These are phyloP conservation scores for Mycothermus thermophilus DNA, from an alignment of 495 filamentous ascomycete genomes.

Conservation along the genomic window DNA sequence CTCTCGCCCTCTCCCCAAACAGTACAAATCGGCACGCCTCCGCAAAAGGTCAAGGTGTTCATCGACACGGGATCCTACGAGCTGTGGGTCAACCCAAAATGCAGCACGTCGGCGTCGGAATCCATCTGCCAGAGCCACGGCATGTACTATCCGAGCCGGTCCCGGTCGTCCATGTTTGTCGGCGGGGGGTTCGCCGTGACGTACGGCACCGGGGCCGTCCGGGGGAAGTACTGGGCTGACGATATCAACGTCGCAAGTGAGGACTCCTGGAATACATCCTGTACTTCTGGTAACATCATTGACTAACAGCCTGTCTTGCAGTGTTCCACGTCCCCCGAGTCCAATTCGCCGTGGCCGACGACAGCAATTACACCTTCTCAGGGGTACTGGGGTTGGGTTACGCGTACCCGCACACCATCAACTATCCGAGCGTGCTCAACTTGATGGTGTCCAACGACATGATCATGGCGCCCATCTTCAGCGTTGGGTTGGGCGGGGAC, in stretches of 20 bases:
- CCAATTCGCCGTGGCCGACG: constrained; percentile 25
- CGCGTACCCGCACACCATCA: constrained; percentile 25
- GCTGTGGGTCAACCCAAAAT: constrained; percentile 31
- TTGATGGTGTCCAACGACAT: constrained; percentile 44
- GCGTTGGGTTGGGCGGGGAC: constrained; percentile 44
- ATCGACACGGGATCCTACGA: constrained; percentile 36
- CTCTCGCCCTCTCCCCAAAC: not conserved
- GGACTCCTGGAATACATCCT: constrained; percentile 6
- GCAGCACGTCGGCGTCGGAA: constrained; percentile 23
- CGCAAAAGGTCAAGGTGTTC: constrained; percentile 27
- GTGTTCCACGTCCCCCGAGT: constrained; percentile 17
- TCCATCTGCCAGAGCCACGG: constrained; percentile 25
- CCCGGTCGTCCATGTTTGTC: constrained; percentile 20
- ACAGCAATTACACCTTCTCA: constrained; percentile 29
- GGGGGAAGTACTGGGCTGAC: constrained; percentile 27
- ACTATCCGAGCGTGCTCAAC: constrained; percentile 54
- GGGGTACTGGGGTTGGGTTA: constrained; percentile 31
- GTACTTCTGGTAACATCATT: too few species aligned
- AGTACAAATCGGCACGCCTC: constrained; percentile 33
- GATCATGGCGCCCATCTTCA: constrained; percentile 61
- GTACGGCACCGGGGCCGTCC: constrained; percentile 29
- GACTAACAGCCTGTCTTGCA: too few species aligned
- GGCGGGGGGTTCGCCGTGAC: constrained; percentile 23
- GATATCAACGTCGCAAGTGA: constrained; percentile 26
- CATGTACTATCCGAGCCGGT: constrained; percentile 26